These are phyloP conservation scores for Vaccinium corymbosum DNA, from an alignment of 148 eudicot species.

Conservation along the genomic window DNA sequence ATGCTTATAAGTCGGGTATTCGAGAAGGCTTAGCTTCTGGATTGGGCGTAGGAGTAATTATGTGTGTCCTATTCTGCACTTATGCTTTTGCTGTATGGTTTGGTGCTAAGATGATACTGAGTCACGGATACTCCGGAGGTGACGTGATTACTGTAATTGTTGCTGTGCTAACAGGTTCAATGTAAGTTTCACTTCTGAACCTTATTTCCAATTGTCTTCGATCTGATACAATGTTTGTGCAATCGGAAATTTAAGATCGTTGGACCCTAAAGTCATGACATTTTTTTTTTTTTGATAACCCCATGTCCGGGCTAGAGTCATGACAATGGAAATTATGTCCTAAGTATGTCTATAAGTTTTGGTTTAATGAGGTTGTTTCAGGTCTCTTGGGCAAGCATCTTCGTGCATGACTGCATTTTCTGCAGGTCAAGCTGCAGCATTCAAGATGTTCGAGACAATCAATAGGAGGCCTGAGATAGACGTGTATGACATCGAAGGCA, in stretches of 20 bases:
- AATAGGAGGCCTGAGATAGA: conserved; percentile 49
- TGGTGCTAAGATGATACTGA: conserved; percentile 62
- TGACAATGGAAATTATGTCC: background rate
- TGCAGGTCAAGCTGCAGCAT: conserved; percentile 59
- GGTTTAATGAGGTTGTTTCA: conserved; percentile 8
- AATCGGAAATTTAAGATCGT: too few species aligned
- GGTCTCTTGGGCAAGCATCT: conserved; percentile 61
- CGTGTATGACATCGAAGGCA: conserved; percentile 38
- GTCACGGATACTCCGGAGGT: conserved; percentile 56
- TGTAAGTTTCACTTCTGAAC: conserved; percentile 18
- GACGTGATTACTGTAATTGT: conserved; percentile 55
- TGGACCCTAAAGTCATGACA: too few species aligned
- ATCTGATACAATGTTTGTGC: background rate
- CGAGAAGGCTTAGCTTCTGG: conserved; percentile 68
- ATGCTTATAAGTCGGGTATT: conserved; percentile 58
- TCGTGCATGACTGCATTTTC: conserved; percentile 56
- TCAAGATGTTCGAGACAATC: conserved; percentile 23
- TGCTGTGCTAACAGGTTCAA: conserved; percentile 43
- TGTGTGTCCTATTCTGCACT: conserved; percentile 43
- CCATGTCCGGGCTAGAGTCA: too few species aligned
- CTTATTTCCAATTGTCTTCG: background rate
- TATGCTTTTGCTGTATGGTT: conserved; percentile 74
- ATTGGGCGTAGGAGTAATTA: conserved; percentile 49
- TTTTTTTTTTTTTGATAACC: too few species aligned
- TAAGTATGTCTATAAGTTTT: too few species aligned